phyloP scores from a whole-genome alignment of 805 yeast genomes.

The Starmerella asiatica region DNA sequence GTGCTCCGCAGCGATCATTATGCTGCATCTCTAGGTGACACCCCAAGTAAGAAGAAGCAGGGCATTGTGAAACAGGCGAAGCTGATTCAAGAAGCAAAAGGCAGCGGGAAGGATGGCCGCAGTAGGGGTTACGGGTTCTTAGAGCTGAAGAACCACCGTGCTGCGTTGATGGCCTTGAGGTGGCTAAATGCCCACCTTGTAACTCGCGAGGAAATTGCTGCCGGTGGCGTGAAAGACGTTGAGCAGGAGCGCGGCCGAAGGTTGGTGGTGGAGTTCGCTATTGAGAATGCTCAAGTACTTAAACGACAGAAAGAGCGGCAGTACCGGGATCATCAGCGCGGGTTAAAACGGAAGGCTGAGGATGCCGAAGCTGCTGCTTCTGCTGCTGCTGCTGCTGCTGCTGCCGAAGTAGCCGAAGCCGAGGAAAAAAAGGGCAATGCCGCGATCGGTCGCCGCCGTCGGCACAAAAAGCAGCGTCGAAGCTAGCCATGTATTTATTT shows the following conservation, averaged over 20 bases:
- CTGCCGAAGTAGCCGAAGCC: slow-evolving; percentile 8
- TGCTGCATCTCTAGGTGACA: slow-evolving; percentile 38
- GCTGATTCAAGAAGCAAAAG: slow-evolving; percentile 83
- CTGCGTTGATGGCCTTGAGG: slow-evolving; percentile 90
- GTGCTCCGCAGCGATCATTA: slow-evolving; percentile 60
- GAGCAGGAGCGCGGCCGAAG: slow-evolving; percentile 37
- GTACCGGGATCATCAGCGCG: slow-evolving; percentile 16
- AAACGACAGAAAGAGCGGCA: slow-evolving; percentile 64
- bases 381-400: slow-evolving; percentile 17
- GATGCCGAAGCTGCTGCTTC: slow-evolving; percentile 16
- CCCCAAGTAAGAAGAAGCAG: slow-evolving; percentile 51
- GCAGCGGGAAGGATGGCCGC: slow-evolving; percentile 73
- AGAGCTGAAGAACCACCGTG: slow-evolving; percentile 80
- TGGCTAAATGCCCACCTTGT: slow-evolving; percentile 94
- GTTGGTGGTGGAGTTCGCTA: slow-evolving; percentile 85
- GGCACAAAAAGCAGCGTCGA: slow-evolving; percentile 20
- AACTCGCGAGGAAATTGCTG: slow-evolving; percentile 45
- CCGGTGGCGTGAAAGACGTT: slow-evolving; percentile 15
- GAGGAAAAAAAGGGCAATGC: slow-evolving; percentile 16
- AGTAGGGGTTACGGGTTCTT: slow-evolving; percentile 95
- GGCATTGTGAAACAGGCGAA: slow-evolving; percentile 93
- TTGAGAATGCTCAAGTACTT: slow-evolving; percentile 88
- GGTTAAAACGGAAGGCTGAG: slow-evolving; percentile 21
- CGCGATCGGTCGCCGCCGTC: slow-evolving; percentile 27
- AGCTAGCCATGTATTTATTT: background rate